A percentile compares a stretch with the other conserved stretches of the same genome.
Evolutionary conservation across 768 basidiomycete species (phyloP).

Genomic region (Amanita subjunquillea): DNA sequence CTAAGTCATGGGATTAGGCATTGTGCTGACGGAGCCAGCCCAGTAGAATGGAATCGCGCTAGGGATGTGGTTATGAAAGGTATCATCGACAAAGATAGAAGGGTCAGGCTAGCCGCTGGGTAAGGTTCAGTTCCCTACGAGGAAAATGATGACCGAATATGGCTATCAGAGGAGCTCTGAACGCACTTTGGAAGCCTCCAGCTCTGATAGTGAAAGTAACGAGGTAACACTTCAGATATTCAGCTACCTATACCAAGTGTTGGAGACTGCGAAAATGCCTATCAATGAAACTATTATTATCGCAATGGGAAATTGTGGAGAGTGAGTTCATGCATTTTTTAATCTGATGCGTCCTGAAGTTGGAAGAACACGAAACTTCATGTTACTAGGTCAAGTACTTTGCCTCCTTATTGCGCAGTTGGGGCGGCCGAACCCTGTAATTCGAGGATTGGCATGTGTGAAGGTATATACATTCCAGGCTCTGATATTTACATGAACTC

Average conservation of each 20-base stretch:
- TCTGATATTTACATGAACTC: neutral
- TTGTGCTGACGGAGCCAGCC: conserved; percentile 21
- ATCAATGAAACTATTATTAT: conserved; percentile 58
- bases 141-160: neutral
- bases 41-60: conserved; percentile 19
- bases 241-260: conserved; percentile 33
- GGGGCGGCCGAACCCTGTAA: conserved; percentile 53
- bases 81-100: conserved; percentile 43
- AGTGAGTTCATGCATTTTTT: conserved; percentile 18
- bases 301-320: conserved; percentile 47
- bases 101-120: conserved; percentile 61
- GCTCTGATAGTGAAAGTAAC: conserved; percentile 20
- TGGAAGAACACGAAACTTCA: conserved; percentile 34
- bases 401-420: conserved; percentile 58
- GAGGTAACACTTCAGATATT: conserved; percentile 30
- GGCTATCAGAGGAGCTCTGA: conserved; percentile 33
- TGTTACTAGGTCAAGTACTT: conserved; percentile 48
- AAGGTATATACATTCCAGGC: conserved; percentile 34
- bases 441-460: conserved; percentile 59
- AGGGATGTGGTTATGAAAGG: conserved; percentile 35
- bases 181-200: conserved; percentile 36
- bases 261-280: conserved; percentile 34
- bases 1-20: conserved; percentile 33
- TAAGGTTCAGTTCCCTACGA: conserved; percentile 20
- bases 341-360: neutral